Base-by-base conservation (phyloP, 2,329 filamentous ascomycete species). In the Fusarium sp. region DNA sequence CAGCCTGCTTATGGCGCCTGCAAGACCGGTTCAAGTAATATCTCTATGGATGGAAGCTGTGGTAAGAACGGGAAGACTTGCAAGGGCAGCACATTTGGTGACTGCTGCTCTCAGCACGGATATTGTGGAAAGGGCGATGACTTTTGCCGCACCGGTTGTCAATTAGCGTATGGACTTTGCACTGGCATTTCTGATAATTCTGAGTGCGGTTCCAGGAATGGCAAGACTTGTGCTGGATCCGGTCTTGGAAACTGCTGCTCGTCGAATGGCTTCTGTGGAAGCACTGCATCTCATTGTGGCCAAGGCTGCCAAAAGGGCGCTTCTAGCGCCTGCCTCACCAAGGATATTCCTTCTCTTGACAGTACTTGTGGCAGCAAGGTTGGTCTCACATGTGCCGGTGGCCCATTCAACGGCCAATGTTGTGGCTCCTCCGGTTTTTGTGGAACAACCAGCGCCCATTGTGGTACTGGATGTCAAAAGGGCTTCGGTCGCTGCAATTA, bases 181-280 rank as follows among this genome's bases (percentile, higher is more conserved):
- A 37, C 59, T 0, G 45, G 61, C 1, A 63, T 57, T 12, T 63
- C 58, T 0, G 8, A 28, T 2, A 45, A 64, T 9, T 46, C 58
- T 3, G 49, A 62, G 12, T 62, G 57, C 7, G 61, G 58, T 13
- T 28, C 46, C 1, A n/a, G 52, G 16, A 65, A 63, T 7, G 62
- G 52, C 2, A 65, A 46, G 36, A 63, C 62, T 3, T 65, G 58
- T 30, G 59, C 15, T 7, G 58, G 62, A 0, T 65, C 62, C 6
- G 60, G 53, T 1, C 60, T 65, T 0, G 60, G 62, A 20, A 60
- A 60, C 42, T 65, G 59, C 4, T 63, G 59, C 4, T 65, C 59
- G 1, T 15, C 47, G 0, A 59, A 59, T 23, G 62, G 51, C 0
- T 65, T 11, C 13, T 65, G 59, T 20, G 59, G 62, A 50, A 65